Evolutionary conservation across 140 eudicot species (phyloP).

Genomic region (Anethum foeniculum): DNA sequence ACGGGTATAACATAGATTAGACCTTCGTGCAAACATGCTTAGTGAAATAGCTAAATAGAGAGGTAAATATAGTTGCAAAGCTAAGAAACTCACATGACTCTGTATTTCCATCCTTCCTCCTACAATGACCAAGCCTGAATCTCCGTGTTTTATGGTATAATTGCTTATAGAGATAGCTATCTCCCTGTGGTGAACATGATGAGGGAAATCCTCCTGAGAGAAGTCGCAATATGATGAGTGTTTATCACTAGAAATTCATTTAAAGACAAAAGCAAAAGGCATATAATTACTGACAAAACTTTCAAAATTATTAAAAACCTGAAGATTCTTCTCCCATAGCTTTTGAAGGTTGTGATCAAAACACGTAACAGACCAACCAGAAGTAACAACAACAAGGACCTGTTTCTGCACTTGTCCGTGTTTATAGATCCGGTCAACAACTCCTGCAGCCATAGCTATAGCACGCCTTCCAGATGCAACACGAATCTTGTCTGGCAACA

Average conservation of each 20-base stretch:
- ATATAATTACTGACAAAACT: not conserved
- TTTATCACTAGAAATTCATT: not conserved
- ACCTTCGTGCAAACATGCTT: not conserved
- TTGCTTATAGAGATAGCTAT: constrained; percentile 76
- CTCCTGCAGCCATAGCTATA: constrained; percentile 98
- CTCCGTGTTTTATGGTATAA: constrained; percentile 89
- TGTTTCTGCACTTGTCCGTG: constrained; percentile 74
- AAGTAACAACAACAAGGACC: constrained; percentile 92
- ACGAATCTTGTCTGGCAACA: constrained; percentile 86
- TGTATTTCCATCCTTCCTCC: constrained; percentile 99
- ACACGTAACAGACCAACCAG: constrained; percentile 98
- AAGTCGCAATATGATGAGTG: not conserved
- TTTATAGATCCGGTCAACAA: constrained; percentile 62
- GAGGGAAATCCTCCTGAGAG: constrained; percentile 82
- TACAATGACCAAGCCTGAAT: constrained; percentile 77
- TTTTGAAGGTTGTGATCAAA: constrained; percentile 93
- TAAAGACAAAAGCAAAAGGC: not conserved
- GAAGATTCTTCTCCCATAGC: constrained; percentile 87
- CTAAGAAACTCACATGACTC: constrained; percentile 63
- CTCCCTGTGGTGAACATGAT: constrained; percentile 93
- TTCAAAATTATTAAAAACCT: constrained; percentile 29
- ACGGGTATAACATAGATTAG: not conserved
- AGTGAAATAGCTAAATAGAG: not conserved
- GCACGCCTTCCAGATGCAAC: constrained; percentile 95
- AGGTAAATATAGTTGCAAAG: not conserved